Base-by-base conservation (phyloP, 2,329 filamentous ascomycete species). In the Dryadomyces quercivorus region DNA sequence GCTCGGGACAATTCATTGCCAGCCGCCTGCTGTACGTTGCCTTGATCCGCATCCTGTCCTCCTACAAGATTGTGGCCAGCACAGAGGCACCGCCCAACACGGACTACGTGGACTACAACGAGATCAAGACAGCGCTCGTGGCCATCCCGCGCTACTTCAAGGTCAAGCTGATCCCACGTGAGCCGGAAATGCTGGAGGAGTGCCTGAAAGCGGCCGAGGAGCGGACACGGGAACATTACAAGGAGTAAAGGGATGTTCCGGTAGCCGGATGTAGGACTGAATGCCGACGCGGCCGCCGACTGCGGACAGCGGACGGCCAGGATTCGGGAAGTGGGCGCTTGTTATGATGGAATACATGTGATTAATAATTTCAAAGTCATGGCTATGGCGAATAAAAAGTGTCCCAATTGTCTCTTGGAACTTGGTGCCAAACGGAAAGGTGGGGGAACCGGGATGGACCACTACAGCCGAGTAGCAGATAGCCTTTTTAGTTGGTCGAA, bases 1-100 rank as follows among this genome's bases (percentile, higher is more conserved):
- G 81, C 61, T 77, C 76, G 0, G 82, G 82, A 18, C 78, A 75
- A 1, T 81, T 83, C 59, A 71, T 85, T 9, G 82, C 77, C 3
- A 83, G 83, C 63, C 74, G 81, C 2, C 78, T 84, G 62, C 72
- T 84, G 0, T 85, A 76, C 66, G 80, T 77, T 1, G 77, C 77
- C 0, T 82, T 79, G 57, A 66, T 83, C 36, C 72, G 81, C 1
- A 69, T 88, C 8, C 47, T 59, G 26, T 57, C 56, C 7, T 58
- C 55, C 21, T 59, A 59, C 56, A 53, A 53, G n/a, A 60, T 75
- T 0, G 85, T 83, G 0, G 77, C 82, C 0, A 82, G 80, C 56
- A 67, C 76, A 20, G 70, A 87, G 54, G 88, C 87, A 60, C 64
- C 85, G n/a, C 72, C 88, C 20, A 56, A 59, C 50, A 57, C 56